Conservation (phyloP, 2,329 filamentous ascomycete genomes). For the Pestalotiopsis sp. region DNA sequence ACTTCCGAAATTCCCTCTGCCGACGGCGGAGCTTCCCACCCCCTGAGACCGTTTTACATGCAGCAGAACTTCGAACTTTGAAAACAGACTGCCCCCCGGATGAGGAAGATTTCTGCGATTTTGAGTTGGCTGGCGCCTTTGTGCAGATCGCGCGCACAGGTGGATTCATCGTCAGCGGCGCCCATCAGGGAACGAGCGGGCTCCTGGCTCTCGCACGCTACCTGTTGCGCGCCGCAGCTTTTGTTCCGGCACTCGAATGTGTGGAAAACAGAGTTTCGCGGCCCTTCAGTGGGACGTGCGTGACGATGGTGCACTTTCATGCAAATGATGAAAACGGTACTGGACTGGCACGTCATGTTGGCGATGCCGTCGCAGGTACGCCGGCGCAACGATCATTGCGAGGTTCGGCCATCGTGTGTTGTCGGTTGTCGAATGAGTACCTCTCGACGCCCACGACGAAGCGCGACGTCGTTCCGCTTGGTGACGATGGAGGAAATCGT, state of each 20-base stretch:
- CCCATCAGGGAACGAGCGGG: background rate
- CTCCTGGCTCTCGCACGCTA: background rate
- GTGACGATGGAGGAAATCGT: background rate
- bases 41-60: background rate
- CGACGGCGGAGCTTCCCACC: background rate
- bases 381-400: background rate
- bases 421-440: background rate
- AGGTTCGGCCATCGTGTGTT: background rate
- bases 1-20: background rate
- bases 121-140: background rate
- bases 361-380: background rate
- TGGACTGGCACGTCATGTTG: background rate
- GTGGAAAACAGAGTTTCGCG: no score
- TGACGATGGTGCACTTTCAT: background rate
- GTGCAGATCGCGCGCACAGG: background rate
- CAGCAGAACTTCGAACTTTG: background rate
- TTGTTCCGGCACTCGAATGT: background rate
- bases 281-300: background rate
- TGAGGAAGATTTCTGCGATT: background rate
- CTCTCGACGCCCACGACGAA: background rate
- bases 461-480: background rate
- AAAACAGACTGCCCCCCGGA: background rate
- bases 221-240: background rate
- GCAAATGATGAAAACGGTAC: background rate
- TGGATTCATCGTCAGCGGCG: background rate